These are phyloP conservation scores for Daldinia vernicosa DNA, from an alignment of 495 filamentous ascomycete genomes.

Conservation along the genomic window DNA sequence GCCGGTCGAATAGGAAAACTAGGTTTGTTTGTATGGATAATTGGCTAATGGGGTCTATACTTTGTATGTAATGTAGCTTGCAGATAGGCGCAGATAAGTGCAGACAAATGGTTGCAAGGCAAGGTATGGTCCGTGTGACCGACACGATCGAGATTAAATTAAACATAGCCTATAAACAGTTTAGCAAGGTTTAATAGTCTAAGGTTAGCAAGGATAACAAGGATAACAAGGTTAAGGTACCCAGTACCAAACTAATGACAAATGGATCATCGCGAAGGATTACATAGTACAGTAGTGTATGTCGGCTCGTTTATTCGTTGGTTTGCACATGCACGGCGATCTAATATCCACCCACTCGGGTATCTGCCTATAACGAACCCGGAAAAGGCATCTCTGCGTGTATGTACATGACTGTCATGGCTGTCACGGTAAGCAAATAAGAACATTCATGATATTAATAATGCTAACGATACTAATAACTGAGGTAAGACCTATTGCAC, in stretches of 20 bases:
- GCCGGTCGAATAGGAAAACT: conserved; percentile 6
- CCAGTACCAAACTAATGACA: conserved; percentile 13
- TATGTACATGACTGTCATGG: neutral
- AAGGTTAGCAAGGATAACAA: neutral
- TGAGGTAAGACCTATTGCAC: conserved; percentile 35
- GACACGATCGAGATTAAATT: conserved; percentile 35
- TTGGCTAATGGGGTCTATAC: neutral
- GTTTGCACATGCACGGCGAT: conserved; percentile 36
- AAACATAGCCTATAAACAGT: conserved; percentile 15
- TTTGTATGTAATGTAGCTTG: conserved; percentile 1
- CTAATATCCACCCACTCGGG: conserved; percentile 40
- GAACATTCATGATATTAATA: conserved; percentile 6
- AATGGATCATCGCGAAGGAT: conserved; percentile 29
- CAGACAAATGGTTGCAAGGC: neutral
- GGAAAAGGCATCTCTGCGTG: neutral
- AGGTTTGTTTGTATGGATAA: neutral
- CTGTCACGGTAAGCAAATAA: conserved; percentile 9
- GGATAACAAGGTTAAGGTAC: neutral
- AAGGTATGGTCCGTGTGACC: conserved; percentile 29
- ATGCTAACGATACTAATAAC: conserved; percentile 6
- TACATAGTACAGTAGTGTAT: too few relatives aligned
- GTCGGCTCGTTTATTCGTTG: conserved; percentile 31
- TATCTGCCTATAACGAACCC: conserved; percentile 17
- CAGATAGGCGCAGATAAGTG: neutral
- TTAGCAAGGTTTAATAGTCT: neutral